These are phyloP conservation scores for Capillidium rhysosporum DNA, from an alignment of 371 early-diverging fungal species.

Conservation along the genomic window DNA sequence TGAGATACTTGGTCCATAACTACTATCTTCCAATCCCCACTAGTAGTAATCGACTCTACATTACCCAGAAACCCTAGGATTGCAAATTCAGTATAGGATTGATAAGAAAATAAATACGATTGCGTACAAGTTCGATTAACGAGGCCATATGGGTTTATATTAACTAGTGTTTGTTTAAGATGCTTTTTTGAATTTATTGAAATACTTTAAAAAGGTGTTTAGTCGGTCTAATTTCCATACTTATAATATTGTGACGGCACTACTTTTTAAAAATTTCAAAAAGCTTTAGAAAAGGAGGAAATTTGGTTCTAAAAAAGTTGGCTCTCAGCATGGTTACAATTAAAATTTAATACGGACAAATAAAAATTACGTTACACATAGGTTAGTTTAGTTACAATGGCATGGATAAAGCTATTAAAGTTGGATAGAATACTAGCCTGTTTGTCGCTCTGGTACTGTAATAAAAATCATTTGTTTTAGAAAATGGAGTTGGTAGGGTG, in stretches of 20 bases:
- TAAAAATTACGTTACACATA: too few species aligned
- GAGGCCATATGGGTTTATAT: constrained; percentile 15
- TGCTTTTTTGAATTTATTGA: too few species aligned
- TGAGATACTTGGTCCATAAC: constrained; percentile 75
- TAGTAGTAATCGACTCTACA: constrained; percentile 8
- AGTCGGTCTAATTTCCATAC: constrained; percentile 4
- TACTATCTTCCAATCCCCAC: constrained; percentile 54
- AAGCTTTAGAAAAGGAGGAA: constrained; percentile 9
- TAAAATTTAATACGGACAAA: too few species aligned
- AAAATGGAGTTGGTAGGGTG: too few species aligned
- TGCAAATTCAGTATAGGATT: neutral
- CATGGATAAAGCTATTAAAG: too few species aligned
- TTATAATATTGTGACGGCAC: constrained; percentile 36
- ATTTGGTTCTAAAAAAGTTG: too few species aligned
- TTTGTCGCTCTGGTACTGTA: too few species aligned
- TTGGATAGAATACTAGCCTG: too few species aligned
- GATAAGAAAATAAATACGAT: neutral
- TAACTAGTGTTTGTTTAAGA: constrained; percentile 9
- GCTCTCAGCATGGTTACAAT: too few species aligned
- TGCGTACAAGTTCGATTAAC: neutral
- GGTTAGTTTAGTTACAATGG: too few species aligned
- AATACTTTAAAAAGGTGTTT: too few species aligned
- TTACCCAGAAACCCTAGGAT: neutral
- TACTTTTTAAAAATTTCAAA: constrained; percentile 28
- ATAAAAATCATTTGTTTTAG: too few species aligned